Evolutionary conservation across 768 basidiomycete species (phyloP).

Genomic region (Boletus tomentosulus): DNA sequence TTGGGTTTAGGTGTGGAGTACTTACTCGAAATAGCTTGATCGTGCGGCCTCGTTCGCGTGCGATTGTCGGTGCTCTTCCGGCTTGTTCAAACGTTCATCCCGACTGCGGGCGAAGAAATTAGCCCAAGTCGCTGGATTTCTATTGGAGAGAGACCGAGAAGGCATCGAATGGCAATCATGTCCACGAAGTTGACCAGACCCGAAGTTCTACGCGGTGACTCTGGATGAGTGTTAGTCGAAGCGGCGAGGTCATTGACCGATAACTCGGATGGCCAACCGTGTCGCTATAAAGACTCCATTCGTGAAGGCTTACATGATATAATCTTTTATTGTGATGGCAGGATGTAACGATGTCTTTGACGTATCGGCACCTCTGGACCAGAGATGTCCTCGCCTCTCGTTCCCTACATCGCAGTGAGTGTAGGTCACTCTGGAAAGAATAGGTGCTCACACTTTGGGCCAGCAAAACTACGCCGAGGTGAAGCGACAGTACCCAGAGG

Average conservation of each 20-base stretch:
- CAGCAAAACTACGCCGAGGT: constrained; percentile 41
- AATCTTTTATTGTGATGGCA: not conserved
- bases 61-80: not conserved
- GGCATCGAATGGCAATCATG: too few relatives aligned
- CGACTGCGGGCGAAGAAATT: too few relatives aligned
- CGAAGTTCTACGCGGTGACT: not conserved
- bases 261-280: too few relatives aligned
- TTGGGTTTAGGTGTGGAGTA: not conserved
- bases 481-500: constrained; percentile 43
- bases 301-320: not conserved
- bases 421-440: not conserved
- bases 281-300: too few relatives aligned
- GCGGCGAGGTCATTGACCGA: too few relatives aligned
- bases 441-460: constrained; percentile 5
- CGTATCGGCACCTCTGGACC: not conserved
- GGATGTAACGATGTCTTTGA: not conserved
- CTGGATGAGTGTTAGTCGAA: not conserved
- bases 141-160: too few relatives aligned
- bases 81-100: not conserved
- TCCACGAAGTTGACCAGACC: not conserved
- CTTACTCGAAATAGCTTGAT: not conserved
- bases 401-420: constrained; percentile 20
- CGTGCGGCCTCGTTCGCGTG: constrained; percentile 4
- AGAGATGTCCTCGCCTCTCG: constrained; percentile 20
- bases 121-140: too few relatives aligned